Evolutionary conservation across 1,139 yeast species (phyloP).

Genomic region (Pichia sp.): DNA sequence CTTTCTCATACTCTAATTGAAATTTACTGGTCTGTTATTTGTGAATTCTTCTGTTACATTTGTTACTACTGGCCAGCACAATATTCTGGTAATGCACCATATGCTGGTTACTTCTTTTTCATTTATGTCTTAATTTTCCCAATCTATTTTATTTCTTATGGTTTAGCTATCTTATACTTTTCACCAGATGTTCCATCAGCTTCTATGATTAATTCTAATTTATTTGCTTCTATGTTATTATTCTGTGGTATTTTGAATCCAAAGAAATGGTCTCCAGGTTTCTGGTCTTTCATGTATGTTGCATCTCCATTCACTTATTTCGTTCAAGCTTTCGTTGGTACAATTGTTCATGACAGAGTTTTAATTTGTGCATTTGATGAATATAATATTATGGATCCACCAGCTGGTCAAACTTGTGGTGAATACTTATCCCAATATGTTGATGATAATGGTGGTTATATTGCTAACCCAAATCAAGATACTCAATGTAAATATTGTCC

Average conservation of each 20-base stretch:
- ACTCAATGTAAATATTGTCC: constrained; percentile 42
- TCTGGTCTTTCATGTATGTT: constrained; percentile 69
- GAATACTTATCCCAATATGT: constrained; percentile 39
- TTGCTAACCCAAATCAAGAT: constrained; percentile 48
- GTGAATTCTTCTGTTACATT: constrained; percentile 47
- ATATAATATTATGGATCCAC: constrained; percentile 48
- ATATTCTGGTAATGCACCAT: constrained; percentile 38
- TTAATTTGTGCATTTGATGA: constrained; percentile 52
- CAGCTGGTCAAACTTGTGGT: constrained; percentile 54
- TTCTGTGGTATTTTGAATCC: constrained; percentile 67
- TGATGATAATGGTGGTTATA: constrained; percentile 43
- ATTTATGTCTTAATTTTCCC: constrained; percentile 51
- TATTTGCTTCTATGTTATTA: constrained; percentile 49
- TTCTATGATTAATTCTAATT: constrained; percentile 39
- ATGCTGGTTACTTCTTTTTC: constrained; percentile 51
- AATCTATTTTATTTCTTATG: constrained; percentile 49
- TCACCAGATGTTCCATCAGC: constrained; percentile 63
- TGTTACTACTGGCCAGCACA: constrained; percentile 56
- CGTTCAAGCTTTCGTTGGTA: constrained; percentile 50
- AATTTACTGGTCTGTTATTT: constrained; percentile 49
- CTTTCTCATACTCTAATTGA: constrained; percentile 48
- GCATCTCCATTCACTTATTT: constrained; percentile 66
- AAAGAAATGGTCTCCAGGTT: constrained; percentile 51
- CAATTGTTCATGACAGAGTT: constrained; percentile 48
- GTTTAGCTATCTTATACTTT: constrained; percentile 47